phyloP scores from a whole-genome alignment of 108 stramenopile species.

The Cyclotella kingstonii region DNA sequence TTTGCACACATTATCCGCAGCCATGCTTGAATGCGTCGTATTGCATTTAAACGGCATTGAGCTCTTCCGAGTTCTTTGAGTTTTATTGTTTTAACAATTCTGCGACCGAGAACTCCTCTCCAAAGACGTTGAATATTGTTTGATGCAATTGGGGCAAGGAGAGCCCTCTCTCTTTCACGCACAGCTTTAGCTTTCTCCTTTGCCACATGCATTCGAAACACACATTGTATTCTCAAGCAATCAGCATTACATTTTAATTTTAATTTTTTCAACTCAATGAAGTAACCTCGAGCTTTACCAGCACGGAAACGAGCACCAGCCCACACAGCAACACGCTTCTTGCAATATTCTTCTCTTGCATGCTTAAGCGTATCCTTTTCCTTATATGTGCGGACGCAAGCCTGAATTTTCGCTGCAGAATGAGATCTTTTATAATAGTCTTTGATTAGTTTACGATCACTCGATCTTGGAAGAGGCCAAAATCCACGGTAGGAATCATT shows the following conservation, averaged over 20 bases:
- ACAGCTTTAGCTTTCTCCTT: slow-evolving; percentile 8
- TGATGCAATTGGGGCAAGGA: slow-evolving; percentile 22
- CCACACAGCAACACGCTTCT: slow-evolving; percentile 27
- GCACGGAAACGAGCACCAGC: slow-evolving; percentile 44
- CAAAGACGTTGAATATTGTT: slow-evolving; percentile 27
- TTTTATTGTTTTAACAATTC: slow-evolving; percentile 14
- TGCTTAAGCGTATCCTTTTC: slow-evolving; percentile 34
- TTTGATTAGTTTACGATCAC: slow-evolving; percentile 46
- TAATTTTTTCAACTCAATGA: slow-evolving; percentile 14
- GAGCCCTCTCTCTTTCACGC: slow-evolving; percentile 15
- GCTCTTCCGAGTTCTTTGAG: not conserved
- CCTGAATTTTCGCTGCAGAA: slow-evolving; percentile 45
- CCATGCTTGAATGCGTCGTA: slow-evolving; percentile 22
- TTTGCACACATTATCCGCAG: slow-evolving; percentile 18
- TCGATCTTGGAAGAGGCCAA: slow-evolving; percentile 30
- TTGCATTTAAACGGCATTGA: slow-evolving; percentile 7
- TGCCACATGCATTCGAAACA: slow-evolving; percentile 14
- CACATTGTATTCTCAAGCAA: slow-evolving; percentile 26
- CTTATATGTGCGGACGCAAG: slow-evolving; percentile 16
- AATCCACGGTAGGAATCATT: slow-evolving; percentile 41
- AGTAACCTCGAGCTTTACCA: slow-evolving; percentile 25
- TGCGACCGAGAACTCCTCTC: slow-evolving; percentile 30
- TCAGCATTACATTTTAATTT: slow-evolving; percentile 4
- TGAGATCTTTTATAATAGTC: slow-evolving; percentile 20
- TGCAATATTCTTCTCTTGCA: slow-evolving; percentile 36